Evolutionary conservation across 768 basidiomycete species (phyloP).

Genomic region (Suillus cothurnatus): DNA sequence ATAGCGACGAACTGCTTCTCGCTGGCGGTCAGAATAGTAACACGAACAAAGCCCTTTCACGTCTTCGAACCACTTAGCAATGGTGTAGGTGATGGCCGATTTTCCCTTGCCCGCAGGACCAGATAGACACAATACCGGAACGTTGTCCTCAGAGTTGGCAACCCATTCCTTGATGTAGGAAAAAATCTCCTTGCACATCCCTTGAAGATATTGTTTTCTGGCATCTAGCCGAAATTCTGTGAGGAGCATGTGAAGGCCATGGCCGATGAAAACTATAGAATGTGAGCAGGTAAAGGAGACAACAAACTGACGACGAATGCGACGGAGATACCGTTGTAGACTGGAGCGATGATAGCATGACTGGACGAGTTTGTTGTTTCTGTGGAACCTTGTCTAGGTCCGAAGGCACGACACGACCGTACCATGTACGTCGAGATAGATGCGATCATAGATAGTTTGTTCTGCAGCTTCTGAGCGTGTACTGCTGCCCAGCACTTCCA

Average conservation of each 20-base stretch:
- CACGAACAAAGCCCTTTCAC: too few relatives aligned
- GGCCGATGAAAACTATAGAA: constrained; percentile 61
- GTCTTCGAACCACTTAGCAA: too few relatives aligned
- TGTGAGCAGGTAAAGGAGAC: constrained; percentile 7
- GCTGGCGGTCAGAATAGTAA: too few relatives aligned
- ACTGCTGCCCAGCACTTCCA: constrained; percentile 49
- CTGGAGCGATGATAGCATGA: constrained; percentile 26
- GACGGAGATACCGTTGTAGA: constrained; percentile 32
- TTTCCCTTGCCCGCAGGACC: too few relatives aligned
- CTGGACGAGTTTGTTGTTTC: constrained; percentile 19
- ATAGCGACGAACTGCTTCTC: too few relatives aligned
- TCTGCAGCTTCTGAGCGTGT: constrained; percentile 57
- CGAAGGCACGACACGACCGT: constrained; percentile 38
- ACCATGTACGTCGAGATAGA: constrained; percentile 61
- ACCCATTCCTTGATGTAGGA: too few relatives aligned
- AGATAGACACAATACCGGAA: too few relatives aligned
- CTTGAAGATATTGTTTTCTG: too few relatives aligned
- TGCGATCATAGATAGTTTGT: constrained; percentile 33
- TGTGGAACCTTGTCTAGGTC: constrained; percentile 28
- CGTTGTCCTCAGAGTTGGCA: too few relatives aligned
- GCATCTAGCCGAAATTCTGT: too few relatives aligned
- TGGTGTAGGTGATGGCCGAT: too few relatives aligned
- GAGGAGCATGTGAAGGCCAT: constrained; percentile 62
- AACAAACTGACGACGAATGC: constrained; percentile 24
- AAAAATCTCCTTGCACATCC: too few relatives aligned